A percentile compares a stretch with the other conserved stretches of the same genome.
These are phyloP conservation scores for Wolfiporia cocos DNA, from an alignment of 1,284 basidiomycete genomes.

Conservation along the genomic window DNA sequence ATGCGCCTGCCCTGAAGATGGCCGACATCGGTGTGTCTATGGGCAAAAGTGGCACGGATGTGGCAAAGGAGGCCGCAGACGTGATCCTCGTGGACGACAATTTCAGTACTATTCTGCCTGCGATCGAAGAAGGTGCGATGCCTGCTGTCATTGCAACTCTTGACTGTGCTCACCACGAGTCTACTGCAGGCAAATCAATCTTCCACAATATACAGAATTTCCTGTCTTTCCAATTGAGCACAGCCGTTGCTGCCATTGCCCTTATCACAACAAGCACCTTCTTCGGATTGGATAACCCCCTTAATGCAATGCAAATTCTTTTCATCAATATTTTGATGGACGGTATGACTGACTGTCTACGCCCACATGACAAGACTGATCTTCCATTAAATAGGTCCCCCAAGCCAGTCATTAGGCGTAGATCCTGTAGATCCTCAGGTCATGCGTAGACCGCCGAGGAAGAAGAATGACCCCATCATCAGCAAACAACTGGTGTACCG, in stretches of 20 bases:
- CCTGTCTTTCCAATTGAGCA: constrained; percentile 94
- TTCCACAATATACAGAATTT: constrained; percentile 99
- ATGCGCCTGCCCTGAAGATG: constrained; percentile 95
- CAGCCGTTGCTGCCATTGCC: constrained; percentile 91
- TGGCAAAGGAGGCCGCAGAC: constrained; percentile 97
- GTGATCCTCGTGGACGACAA: constrained; percentile 98
- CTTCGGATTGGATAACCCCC: constrained; percentile 83
- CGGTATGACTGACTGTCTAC: too few species aligned
- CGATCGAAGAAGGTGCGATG: constrained; percentile 84
- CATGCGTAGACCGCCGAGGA: constrained; percentile 85
- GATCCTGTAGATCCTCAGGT: constrained; percentile 91
- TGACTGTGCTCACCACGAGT: neutral
- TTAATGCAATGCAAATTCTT: constrained; percentile 98
- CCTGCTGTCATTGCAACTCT: neutral
- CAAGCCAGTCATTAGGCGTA: constrained; percentile 93
- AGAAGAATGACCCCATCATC: constrained; percentile 87
- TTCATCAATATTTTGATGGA: constrained; percentile 99
- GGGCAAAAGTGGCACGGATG: constrained; percentile 96
- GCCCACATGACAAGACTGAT: too few species aligned
- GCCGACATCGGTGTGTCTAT: constrained; percentile 97
- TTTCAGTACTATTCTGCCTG: constrained; percentile 90
- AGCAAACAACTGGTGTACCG: constrained; percentile 68
- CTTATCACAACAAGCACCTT: constrained; percentile 92
- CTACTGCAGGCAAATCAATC: constrained; percentile 78
- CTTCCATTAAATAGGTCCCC: constrained; percentile 75